These are phyloP conservation scores for Solanum paucissectum DNA, from an alignment of 257 asterid genomes.

Conservation along the genomic window DNA sequence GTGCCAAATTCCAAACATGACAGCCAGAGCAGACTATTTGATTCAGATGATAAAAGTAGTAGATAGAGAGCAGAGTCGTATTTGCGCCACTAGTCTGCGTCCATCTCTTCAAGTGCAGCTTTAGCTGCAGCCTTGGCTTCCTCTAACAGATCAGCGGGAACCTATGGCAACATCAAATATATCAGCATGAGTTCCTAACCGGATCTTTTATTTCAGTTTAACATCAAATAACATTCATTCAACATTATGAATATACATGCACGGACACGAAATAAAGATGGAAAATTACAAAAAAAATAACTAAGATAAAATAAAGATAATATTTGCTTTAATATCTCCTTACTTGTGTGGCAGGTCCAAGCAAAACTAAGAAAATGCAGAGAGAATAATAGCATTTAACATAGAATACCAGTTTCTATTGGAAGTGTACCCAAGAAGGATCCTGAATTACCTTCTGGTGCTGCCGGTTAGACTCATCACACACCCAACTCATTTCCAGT, in stretches of 20 bases:
- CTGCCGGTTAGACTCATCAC: slow-evolving; percentile 93
- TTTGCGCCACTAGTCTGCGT: slow-evolving; percentile 47
- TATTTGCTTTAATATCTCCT: neutral
- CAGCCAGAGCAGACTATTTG: neutral
- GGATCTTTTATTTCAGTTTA: neutral
- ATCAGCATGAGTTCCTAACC: neutral
- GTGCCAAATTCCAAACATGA: neutral
- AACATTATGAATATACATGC: neutral
- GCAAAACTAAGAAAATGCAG: neutral
- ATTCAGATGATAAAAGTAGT: neutral
- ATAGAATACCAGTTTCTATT: neutral
- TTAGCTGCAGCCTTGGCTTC: slow-evolving; percentile 92
- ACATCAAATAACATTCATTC: neutral
- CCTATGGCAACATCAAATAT: slow-evolving; percentile 30
- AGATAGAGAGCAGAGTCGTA: neutral
- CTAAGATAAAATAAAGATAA: neutral
- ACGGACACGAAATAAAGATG: neutral
- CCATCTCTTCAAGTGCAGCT: slow-evolving; percentile 97
- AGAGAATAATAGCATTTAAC: neutral
- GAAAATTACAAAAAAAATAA: neutral
- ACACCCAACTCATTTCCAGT: slow-evolving; percentile 94
- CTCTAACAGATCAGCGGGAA: slow-evolving; percentile 63
- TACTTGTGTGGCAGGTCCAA: neutral
- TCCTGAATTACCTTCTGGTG: slow-evolving; percentile 66
- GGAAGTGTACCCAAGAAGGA: neutral